A percentile compares a stretch with the other conserved stretches of the same genome.
These are phyloP conservation scores for Kingdonia uniflora DNA, from an alignment of 164 flowering plant species.

Conservation along the genomic window DNA sequence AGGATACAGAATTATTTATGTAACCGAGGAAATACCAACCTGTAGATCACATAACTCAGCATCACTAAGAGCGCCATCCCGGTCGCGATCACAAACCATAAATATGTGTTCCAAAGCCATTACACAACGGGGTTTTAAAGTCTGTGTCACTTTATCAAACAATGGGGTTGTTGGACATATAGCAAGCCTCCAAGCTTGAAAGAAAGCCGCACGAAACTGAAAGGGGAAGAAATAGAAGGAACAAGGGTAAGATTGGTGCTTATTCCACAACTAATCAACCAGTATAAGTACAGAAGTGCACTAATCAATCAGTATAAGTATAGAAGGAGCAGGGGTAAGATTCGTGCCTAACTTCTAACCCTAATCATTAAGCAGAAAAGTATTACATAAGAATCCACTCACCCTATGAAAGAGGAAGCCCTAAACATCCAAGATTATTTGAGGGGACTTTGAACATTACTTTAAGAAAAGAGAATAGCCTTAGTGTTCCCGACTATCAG, in stretches of 20 bases:
- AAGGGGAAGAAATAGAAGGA: not conserved
- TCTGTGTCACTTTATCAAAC: slow-evolving; percentile 49
- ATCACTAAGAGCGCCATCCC: slow-evolving; percentile 58
- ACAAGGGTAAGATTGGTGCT: not conserved
- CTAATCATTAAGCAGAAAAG: too few species aligned
- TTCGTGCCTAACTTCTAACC: not conserved
- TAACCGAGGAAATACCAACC: slow-evolving; percentile 22
- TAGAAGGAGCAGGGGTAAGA: not conserved
- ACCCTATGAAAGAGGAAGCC: too few species aligned
- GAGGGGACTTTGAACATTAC: too few species aligned
- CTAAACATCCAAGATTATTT: too few species aligned
- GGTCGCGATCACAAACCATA: slow-evolving; percentile 55
- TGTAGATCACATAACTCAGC: slow-evolving; percentile 63
- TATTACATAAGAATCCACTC: too few species aligned
- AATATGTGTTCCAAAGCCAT: slow-evolving; percentile 58
- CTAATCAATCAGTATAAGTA: not conserved
- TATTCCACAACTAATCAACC: not conserved
- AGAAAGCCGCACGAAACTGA: slow-evolving; percentile 85
- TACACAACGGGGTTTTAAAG: slow-evolving; percentile 40
- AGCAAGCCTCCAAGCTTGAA: slow-evolving; percentile 80
- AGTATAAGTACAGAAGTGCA: not conserved
- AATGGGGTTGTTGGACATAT: slow-evolving; percentile 53
- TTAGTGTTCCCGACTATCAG: too few species aligned
- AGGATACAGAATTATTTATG: too few species aligned
- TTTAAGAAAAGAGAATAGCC: too few species aligned